These are phyloP conservation scores for Tolypocladium guangdongense DNA, from an alignment of 2,329 filamentous ascomycete species.

Conservation along the genomic window DNA sequence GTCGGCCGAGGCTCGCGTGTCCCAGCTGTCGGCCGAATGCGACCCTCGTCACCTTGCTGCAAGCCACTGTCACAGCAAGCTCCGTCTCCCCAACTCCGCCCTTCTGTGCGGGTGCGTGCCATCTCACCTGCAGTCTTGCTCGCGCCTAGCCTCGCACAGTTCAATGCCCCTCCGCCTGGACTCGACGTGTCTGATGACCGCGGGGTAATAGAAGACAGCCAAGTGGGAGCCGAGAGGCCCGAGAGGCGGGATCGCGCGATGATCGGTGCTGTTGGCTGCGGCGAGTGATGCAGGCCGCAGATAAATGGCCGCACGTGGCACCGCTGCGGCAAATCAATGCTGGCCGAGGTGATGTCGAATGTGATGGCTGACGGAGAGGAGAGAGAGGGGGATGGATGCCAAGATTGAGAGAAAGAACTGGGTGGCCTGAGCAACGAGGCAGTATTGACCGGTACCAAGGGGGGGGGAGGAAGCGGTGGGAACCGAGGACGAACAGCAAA, in stretches of 20 bases:
- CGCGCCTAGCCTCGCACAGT: not conserved
- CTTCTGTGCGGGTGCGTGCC: not conserved
- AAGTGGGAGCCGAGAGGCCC: not conserved
- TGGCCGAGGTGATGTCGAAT: not conserved
- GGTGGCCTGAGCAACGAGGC: not conserved
- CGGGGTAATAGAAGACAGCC: not conserved
- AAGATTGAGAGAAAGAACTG: not conserved
- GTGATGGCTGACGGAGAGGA: not conserved
- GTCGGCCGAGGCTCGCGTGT: not conserved
- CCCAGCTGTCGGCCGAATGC: not conserved
- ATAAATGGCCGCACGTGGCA: not conserved
- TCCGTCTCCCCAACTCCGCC: not conserved
- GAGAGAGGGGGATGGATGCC: not conserved
- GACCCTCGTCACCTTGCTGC: not conserved
- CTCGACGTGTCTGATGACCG: not conserved
- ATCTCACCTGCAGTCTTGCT: not conserved
- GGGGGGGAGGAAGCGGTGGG: not conserved
- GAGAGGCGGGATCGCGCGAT: not conserved
- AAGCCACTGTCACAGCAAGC: not conserved
- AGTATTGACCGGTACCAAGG: not conserved
- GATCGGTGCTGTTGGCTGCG: constrained; percentile 1
- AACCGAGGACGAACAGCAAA: not conserved
- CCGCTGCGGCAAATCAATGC: not conserved
- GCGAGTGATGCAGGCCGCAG: constrained; percentile 1
- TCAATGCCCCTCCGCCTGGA: not conserved